phyloP scores from a whole-genome alignment of 23 red algal genomes.

The Cyanidium caldarium region DNA sequence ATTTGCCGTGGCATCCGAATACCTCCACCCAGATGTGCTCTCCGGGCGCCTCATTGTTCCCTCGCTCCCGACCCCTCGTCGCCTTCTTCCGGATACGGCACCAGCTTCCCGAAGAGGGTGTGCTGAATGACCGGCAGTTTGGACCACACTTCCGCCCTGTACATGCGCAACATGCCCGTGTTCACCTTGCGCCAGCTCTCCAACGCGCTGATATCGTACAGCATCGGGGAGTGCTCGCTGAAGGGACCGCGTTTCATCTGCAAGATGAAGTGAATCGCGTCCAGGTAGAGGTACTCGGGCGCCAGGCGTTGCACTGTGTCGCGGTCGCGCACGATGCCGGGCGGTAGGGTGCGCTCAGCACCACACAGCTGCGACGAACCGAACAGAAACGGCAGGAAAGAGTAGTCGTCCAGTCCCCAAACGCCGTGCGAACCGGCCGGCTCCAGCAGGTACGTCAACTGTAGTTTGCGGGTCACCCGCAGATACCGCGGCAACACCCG shows the following conservation, averaged over 20 bases:
- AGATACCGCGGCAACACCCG: slow-evolving; percentile 60
- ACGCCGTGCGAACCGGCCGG: slow-evolving; percentile 95
- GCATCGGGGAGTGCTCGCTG: slow-evolving; percentile 67
- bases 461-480: slow-evolving; percentile 47
- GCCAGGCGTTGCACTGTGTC: slow-evolving; percentile 16
- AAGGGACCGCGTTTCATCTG: slow-evolving; percentile 82
- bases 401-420: slow-evolving; percentile 95
- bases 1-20: too few species aligned
- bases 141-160: slow-evolving; percentile 84
- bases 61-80: too few species aligned
- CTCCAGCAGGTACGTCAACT: slow-evolving; percentile 66
- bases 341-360: slow-evolving; percentile 20
- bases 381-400: slow-evolving; percentile 80
- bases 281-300: slow-evolving; percentile 81
- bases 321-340: slow-evolving; percentile 22
- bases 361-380: slow-evolving; percentile 70
- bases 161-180: slow-evolving; percentile 86
- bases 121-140: slow-evolving; percentile 82
- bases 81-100: slow-evolving; percentile 34
- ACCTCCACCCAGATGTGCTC: too few species aligned
- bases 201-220: slow-evolving; percentile 64
- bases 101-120: slow-evolving; percentile 59
- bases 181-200: slow-evolving; percentile 80
- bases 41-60: too few species aligned
- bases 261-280: slow-evolving; percentile 68